Conservation (phyloP, 495 filamentous ascomycete genomes). For the Aspergillus homomorphus region DNA sequence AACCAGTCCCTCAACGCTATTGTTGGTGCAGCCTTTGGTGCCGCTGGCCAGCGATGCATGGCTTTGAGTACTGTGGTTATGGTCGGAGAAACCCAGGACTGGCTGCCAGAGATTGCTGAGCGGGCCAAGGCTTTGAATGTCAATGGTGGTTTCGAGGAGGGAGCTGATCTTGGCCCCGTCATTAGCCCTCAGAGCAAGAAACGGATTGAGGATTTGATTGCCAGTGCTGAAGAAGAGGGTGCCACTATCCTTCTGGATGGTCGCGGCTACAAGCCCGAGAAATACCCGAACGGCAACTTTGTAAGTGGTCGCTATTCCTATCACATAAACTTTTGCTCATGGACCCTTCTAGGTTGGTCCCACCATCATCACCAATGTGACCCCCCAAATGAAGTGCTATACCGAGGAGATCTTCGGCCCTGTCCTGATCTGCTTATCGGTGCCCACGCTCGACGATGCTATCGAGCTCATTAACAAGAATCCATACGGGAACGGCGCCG, state of each 20-base stretch:
- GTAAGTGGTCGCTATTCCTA: constrained; percentile 41
- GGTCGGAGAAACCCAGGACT: constrained; percentile 91
- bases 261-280: constrained; percentile 77
- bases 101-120: constrained; percentile 88
- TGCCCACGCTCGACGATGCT: constrained; percentile 71
- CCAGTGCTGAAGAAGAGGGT: constrained; percentile 86
- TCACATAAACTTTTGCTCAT: not conserved
- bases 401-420: constrained; percentile 96
- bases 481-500: constrained; percentile 68
- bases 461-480: constrained; percentile 64
- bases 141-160: constrained; percentile 91
- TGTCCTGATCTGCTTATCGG: constrained; percentile 48
- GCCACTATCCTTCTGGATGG: constrained; percentile 95
- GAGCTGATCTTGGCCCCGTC: constrained; percentile 93
- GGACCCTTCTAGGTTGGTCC: constrained; percentile 59
- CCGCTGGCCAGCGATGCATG: constrained; percentile 97
- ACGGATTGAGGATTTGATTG: constrained; percentile 85
- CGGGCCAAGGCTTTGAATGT: constrained; percentile 85
- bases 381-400: constrained; percentile 90
- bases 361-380: constrained; percentile 93
- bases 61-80: constrained; percentile 90
- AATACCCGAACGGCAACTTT: constrained; percentile 97
- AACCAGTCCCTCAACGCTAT: constrained; percentile 95
- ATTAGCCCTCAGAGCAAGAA: constrained; percentile 90
- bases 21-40: constrained; percentile 91